Base-by-base conservation (phyloP, 1,284 basidiomycete genomes). In the Spongiforma sp. region DNA sequence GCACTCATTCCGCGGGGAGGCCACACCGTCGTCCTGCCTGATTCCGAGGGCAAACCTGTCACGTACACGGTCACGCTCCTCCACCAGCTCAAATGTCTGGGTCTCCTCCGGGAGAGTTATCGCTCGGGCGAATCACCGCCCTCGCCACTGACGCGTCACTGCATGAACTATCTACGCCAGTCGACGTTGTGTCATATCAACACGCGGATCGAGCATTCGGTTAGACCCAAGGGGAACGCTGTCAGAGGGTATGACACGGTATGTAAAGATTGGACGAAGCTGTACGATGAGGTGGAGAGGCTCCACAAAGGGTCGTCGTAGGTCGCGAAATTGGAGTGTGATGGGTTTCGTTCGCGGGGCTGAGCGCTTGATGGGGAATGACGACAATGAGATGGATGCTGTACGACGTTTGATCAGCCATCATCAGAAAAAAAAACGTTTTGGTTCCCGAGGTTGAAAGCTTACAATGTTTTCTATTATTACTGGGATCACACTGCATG, bases 251-350 rank as follows among this genome's bases (percentile, higher is more conserved):
- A 69, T 14, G 67, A 68, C 12, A n/a, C 55, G 17, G 61, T 67
- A 10, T 69, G 65, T 59, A 62, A 52, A 39, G 65, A 68, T 41
- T 67, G 65, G 65, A 67, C 65, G 14, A 69, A 65, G 62, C 12
- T 67, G 55, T 65, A 69, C 30, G 68, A 67, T 21, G 65, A 69
- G 28, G 68, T 64, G 12, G 67, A 69, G 58, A 56, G 58, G 58
- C 64, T 65, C 14, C 65, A 69, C 15, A 50, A n/a, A n/a, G n/a
- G n/a, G n/a, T n/a, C n/a, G n/a, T n/a, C n/a, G n/a, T n/a, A 30
- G 32, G 50, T 52, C 10, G 10, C 21, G 52, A 21, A n/a, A 14
- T 32, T n/a, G n/a, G n/a, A 19, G 7, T 21, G 36, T 8, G 53
- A 3, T 4, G 17, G 5, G 5, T 30, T 52, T n/a, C n/a, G n/a